Conservation (phyloP, 768 basidiomycete genomes). For the Termitomyces sp. region DNA sequence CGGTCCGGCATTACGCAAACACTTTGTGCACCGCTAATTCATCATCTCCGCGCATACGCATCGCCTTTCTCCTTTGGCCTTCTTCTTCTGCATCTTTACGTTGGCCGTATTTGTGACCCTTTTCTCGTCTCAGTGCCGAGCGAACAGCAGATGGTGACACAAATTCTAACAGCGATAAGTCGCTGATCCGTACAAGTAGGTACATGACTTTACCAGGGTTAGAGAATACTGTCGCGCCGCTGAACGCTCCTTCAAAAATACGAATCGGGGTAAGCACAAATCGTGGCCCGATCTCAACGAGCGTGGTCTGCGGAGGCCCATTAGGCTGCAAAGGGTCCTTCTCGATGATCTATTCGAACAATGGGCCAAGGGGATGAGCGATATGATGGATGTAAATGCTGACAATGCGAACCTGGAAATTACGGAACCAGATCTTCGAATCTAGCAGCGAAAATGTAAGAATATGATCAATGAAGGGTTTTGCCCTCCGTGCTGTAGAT, state of each 20-base stretch:
- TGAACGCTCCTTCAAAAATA: slow-evolving; percentile 97
- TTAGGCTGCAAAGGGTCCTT: slow-evolving; percentile 90
- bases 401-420: slow-evolving; percentile 76
- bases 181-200: neutral
- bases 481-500: slow-evolving; percentile 82
- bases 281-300: slow-evolving; percentile 95
- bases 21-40: slow-evolving; percentile 84
- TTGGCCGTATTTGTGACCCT: slow-evolving; percentile 77
- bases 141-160: slow-evolving; percentile 83
- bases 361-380: slow-evolving; percentile 6
- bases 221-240: slow-evolving; percentile 91
- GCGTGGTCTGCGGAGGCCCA: slow-evolving; percentile 79
- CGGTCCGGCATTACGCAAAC: slow-evolving; percentile 64
- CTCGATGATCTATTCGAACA: slow-evolving; percentile 71
- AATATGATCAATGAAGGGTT: slow-evolving; percentile 98
- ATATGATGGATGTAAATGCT: slow-evolving; percentile 1
- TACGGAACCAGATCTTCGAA: slow-evolving; percentile 98
- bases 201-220: slow-evolving; percentile 71
- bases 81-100: slow-evolving; percentile 81
- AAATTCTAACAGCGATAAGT: slow-evolving; percentile 60
- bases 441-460: slow-evolving; percentile 95
- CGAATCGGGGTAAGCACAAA: slow-evolving; percentile 97
- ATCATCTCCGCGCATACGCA: slow-evolving; percentile 66
- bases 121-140: slow-evolving; percentile 61
- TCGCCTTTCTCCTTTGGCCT: slow-evolving; percentile 57